Conservation (phyloP, 805 yeast species). For the Tetrapisispora nanseiensis region DNA sequence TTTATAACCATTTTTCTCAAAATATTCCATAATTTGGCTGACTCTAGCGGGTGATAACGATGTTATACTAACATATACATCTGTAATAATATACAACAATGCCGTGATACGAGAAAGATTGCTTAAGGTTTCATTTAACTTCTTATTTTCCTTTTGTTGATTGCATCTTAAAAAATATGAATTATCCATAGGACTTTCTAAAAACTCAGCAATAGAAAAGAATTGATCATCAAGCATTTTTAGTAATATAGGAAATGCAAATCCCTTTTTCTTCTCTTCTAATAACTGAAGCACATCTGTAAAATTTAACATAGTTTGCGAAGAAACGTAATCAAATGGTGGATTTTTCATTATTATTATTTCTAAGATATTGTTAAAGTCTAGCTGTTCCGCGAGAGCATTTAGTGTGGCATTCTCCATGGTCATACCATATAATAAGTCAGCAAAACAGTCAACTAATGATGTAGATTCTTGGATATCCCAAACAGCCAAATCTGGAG, state of each 20-base stretch:
- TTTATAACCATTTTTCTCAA: constrained; percentile 30
- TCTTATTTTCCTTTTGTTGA: constrained; percentile 6
- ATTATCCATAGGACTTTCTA: constrained; percentile 12
- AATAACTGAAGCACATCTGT: constrained; percentile 46
- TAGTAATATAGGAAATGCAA: constrained; percentile 33
- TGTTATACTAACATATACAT: constrained; percentile 46
- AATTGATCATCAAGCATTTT: constrained; percentile 29
- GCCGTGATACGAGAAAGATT: constrained; percentile 32
- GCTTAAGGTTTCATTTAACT: constrained; percentile 11
- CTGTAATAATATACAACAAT: constrained; percentile 43
- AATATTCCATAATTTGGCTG: constrained; percentile 19
- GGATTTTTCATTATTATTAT: constrained; percentile 42
- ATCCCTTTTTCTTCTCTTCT: constrained; percentile 45
- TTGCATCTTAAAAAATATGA: constrained; percentile 24
- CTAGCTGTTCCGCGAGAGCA: constrained; percentile 29
- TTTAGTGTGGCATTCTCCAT: constrained; percentile 44
- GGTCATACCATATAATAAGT: constrained; percentile 40
- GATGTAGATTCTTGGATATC: constrained; percentile 39
- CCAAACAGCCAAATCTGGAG: constrained; percentile 40
- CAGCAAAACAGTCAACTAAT: constrained; percentile 41
- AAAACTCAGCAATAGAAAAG: constrained; percentile 21
- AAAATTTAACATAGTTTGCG: constrained; percentile 44
- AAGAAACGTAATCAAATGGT: constrained; percentile 52
- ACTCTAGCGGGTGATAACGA: constrained; percentile 40
- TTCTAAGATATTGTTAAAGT: constrained; percentile 37